A percentile compares a stretch with the other conserved stretches of the same genome.
These are phyloP conservation scores for Termitomyces sp. DNA, from an alignment of 768 basidiomycete genomes.

Conservation along the genomic window DNA sequence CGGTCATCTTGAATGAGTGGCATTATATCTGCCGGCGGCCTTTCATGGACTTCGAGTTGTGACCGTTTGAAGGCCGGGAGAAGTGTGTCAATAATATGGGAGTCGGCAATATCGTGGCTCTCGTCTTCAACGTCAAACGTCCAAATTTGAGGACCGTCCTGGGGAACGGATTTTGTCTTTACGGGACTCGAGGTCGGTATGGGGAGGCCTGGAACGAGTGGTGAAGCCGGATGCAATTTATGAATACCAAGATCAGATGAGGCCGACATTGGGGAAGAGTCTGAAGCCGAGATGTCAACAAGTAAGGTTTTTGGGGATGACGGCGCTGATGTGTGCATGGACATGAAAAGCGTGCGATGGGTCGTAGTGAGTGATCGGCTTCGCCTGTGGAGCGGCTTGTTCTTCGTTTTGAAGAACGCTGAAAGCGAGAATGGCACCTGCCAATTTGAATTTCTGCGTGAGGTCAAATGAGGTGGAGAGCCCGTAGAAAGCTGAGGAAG, in stretches of 20 bases:
- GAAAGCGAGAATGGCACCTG: slow-evolving; percentile 12
- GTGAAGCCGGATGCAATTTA: slow-evolving; percentile 10
- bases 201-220: slow-evolving; percentile 17
- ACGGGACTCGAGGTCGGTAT: slow-evolving; percentile 11
- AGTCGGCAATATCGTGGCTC: slow-evolving; percentile 6
- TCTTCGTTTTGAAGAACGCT: slow-evolving; percentile 6
- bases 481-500: slow-evolving; percentile 7
- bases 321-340: slow-evolving; percentile 7
- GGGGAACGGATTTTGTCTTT: not conserved
- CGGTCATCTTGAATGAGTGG: slow-evolving; percentile 5
- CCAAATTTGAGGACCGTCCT: slow-evolving; percentile 6
- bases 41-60: not conserved
- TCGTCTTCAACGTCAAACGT: slow-evolving; percentile 13
- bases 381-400: slow-evolving; percentile 12
- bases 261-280: slow-evolving; percentile 12
- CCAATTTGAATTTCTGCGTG: slow-evolving; percentile 8
- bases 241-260: slow-evolving; percentile 19
- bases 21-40: not conserved
- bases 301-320: slow-evolving; percentile 13
- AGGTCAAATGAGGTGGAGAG: slow-evolving; percentile 3
- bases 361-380: slow-evolving; percentile 15
- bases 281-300: slow-evolving; percentile 16
- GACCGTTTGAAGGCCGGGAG: slow-evolving; percentile 12
- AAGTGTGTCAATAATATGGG: slow-evolving; percentile 1
- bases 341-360: slow-evolving; percentile 2